Evolutionary conservation across 1,284 basidiomycete species (phyloP).

Genomic region (Sporisorium sorghi): DNA sequence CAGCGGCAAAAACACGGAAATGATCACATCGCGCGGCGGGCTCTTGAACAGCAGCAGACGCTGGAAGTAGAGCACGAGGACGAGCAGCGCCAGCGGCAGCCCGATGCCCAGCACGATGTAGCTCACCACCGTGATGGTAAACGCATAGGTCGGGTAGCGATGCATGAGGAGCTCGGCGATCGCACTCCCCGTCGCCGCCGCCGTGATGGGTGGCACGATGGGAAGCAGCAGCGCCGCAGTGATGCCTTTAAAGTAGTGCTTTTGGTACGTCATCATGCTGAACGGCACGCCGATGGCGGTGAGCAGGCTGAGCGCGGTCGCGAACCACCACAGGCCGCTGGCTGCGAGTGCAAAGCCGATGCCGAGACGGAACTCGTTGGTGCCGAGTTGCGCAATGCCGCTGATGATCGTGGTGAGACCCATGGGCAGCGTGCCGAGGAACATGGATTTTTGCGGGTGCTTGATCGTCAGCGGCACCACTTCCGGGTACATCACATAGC

Average conservation of each 20-base stretch:
- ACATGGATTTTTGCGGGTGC: conserved; percentile 78
- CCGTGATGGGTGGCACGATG: conserved; percentile 79
- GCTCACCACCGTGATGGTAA: conserved; percentile 73
- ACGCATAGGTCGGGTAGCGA: conserved; percentile 73
- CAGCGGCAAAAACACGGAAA: conserved; percentile 76
- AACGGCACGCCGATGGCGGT: conserved; percentile 78
- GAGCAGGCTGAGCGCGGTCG: conserved; percentile 74
- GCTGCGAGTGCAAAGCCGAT: conserved; percentile 74
- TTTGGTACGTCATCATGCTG: conserved; percentile 77
- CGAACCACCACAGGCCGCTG: conserved; percentile 81
- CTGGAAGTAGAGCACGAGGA: conserved; percentile 75
- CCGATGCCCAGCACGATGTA: conserved; percentile 71
- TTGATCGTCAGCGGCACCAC: conserved; percentile 74
- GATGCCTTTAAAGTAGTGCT: conserved; percentile 73
- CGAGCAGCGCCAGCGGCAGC: conserved; percentile 73
- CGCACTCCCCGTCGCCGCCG: conserved; percentile 76
- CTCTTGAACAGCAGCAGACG: conserved; percentile 72
- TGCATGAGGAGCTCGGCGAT: conserved; percentile 74
- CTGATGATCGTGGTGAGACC: conserved; percentile 77
- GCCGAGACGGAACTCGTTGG: conserved; percentile 72
- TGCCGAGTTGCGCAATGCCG: conserved; percentile 72
- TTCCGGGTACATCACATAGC: conserved; percentile 75
- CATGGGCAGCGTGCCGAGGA: conserved; percentile 79
- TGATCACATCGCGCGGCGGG: conserved; percentile 72
- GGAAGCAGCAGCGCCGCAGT: conserved; percentile 74